Base-by-base conservation (phyloP, 331 rosid species). In the Malus hybrid region DNA sequence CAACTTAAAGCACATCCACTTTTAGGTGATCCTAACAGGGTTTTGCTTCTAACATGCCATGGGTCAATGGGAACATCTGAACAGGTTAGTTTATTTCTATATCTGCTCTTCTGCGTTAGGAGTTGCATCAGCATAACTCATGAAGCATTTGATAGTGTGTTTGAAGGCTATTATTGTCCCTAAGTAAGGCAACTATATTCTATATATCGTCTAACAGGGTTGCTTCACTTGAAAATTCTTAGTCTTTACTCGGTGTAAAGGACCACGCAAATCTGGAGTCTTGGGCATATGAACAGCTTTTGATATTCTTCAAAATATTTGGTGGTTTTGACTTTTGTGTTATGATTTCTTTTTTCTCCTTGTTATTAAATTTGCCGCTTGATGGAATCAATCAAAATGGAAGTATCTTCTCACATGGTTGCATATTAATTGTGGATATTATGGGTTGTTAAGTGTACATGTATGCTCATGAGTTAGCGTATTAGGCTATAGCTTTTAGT, bases 21-120 rank as follows among this genome's bases (percentile, higher is more conserved):
- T 72, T 80, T 93, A 75, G 98, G 98, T 72, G 98, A 93, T 86
- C 98, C 98, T 42, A 93, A 93, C 76, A 87, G 98, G 86, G 80
- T 93, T 82, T 82, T 91, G 80, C 96, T 93, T 82, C 82, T 88
- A 81, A 88, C 97, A 9, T 93, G 98, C 82, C 98, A 93, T 77
- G 98, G 97, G 82, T 93, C 98, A 69, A 93, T 93, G 98, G 97
- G 97, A 76, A 90, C 98, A 24, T 80, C 93, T 59, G 98, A 93
- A 85, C 98, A 92, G 96, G 97, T 91, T 73, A 76, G 81, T 80
- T 72, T 27, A 36, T 67, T 67, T 69, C 61, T 50, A 63, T 44
- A 27, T 74, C 70, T 64, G 66, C 70, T 71, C 15, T 73, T 46
- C 44, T 10, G 36, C 67, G 1, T 28, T 32, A 20, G 31, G 65